These are phyloP conservation scores for Pseudogymnoascus verrucosus DNA, from an alignment of 2,329 filamentous ascomycete species.

Conservation along the genomic window DNA sequence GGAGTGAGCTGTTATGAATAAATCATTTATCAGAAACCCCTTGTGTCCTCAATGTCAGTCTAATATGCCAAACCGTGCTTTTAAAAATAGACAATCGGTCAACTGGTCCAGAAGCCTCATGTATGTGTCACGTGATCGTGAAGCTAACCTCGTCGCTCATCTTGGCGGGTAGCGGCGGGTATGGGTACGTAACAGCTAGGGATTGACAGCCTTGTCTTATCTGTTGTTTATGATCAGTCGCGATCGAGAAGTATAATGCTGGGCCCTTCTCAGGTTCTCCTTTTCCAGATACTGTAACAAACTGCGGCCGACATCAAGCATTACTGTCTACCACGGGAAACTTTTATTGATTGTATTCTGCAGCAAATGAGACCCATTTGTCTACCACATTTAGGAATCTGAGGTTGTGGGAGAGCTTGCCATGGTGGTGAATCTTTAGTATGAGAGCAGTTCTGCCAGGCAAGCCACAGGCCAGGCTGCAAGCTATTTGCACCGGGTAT, in stretches of 20 bases:
- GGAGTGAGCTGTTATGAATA: neutral
- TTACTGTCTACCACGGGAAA: neutral
- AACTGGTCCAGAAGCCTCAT: neutral
- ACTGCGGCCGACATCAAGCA: neutral
- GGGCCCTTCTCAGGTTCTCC: neutral
- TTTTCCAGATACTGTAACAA: neutral
- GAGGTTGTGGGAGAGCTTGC: neutral
- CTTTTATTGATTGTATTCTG: neutral
- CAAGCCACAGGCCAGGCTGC: constrained; percentile 67
- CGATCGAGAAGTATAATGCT: constrained; percentile 1
- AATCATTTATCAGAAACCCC: neutral
- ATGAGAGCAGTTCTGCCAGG: constrained; percentile 77
- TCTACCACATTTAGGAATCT: neutral
- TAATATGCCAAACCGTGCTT: neutral
- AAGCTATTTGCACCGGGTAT: constrained; percentile 65
- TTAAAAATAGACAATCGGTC: neutral
- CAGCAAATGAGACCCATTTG: constrained; percentile 3
- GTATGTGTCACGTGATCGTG: neutral
- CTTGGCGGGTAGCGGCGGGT: constrained; percentile 2
- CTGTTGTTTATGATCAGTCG: constrained; percentile 4
- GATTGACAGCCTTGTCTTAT: constrained; percentile 6
- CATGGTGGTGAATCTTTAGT: constrained; percentile 27
- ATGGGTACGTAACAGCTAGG: neutral
- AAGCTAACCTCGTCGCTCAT: neutral
- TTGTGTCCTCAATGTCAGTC: neutral